Percentiles rank a stretch among this genome's conserved stretches.
phyloP scores from a whole-genome alignment of 2,329 filamentous ascomycete species.

The Aspergillus awamori region DNA sequence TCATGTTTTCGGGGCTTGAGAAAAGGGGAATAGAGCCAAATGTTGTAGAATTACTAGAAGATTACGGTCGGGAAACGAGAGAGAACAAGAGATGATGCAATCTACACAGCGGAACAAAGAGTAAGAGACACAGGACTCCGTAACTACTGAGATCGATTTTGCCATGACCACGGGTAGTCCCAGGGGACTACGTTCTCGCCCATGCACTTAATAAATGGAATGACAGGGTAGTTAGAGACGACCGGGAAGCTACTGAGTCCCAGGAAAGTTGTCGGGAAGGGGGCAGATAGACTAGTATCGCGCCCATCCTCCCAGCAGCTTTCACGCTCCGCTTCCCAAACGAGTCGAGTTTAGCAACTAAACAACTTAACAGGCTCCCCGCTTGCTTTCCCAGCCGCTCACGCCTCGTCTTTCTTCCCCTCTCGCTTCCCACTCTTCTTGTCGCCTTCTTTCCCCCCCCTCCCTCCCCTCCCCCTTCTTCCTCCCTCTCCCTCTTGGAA shows the following conservation, averaged over 20 bases:
- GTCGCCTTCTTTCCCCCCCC: conserved; percentile 26
- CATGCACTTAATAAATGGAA: conserved; percentile 1
- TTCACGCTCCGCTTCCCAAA: background rate
- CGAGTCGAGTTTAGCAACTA: background rate
- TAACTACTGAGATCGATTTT: background rate
- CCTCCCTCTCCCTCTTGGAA: conserved; percentile 18
- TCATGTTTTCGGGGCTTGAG: background rate
- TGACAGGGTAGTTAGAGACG: background rate
- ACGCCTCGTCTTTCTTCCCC: conserved; percentile 21
- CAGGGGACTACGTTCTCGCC: background rate
- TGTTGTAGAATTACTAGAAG: no score
- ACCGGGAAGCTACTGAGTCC: background rate
- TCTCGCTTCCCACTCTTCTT: conserved; percentile 25
- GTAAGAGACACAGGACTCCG: background rate
- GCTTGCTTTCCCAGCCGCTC: conserved; percentile 25
- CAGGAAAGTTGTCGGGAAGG: background rate
- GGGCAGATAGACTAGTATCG: background rate
- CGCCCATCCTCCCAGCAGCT: background rate
- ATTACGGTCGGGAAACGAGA: background rate
- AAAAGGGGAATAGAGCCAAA: background rate
- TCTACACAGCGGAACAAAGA: background rate
- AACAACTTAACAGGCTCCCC: conserved; percentile 13
- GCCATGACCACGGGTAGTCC: background rate
- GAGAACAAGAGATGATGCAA: background rate
- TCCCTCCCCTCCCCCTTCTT: conserved; percentile 25